These are phyloP conservation scores for Solanum ossicruentum DNA, from an alignment of 257 asterid species.

Conservation along the genomic window DNA sequence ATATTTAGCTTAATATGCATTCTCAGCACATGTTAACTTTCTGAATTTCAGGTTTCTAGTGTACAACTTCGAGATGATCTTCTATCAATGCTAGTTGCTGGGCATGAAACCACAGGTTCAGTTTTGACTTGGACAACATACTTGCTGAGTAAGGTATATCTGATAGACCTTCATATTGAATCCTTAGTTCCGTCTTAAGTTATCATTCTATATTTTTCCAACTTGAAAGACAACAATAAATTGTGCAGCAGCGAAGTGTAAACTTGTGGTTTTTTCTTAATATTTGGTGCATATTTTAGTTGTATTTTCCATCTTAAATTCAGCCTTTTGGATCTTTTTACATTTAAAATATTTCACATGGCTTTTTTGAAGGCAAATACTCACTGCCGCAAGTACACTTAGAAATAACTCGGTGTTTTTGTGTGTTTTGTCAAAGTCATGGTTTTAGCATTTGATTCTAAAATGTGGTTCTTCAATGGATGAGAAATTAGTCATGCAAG, in stretches of 20 bases:
- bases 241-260: neutral
- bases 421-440: neutral
- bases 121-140: slow-evolving; percentile 87
- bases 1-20: neutral
- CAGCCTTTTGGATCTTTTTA: neutral
- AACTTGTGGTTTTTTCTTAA: neutral
- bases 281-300: neutral
- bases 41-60: slow-evolving; percentile 63
- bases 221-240: neutral
- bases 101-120: slow-evolving; percentile 97
- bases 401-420: neutral
- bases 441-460: neutral
- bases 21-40: neutral
- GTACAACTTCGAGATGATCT: slow-evolving; percentile 85
- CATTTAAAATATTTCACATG: neutral
- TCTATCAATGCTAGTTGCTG: slow-evolving; percentile 98
- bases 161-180: neutral
- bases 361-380: neutral
- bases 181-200: neutral
- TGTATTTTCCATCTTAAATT: neutral
- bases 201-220: neutral
- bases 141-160: slow-evolving; percentile 82
- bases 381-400: neutral
- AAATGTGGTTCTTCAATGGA: neutral
- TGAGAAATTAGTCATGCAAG: neutral